Conservation (phyloP, 2,329 filamentous ascomycete genomes). For the Blastomyces emzantsi region DNA sequence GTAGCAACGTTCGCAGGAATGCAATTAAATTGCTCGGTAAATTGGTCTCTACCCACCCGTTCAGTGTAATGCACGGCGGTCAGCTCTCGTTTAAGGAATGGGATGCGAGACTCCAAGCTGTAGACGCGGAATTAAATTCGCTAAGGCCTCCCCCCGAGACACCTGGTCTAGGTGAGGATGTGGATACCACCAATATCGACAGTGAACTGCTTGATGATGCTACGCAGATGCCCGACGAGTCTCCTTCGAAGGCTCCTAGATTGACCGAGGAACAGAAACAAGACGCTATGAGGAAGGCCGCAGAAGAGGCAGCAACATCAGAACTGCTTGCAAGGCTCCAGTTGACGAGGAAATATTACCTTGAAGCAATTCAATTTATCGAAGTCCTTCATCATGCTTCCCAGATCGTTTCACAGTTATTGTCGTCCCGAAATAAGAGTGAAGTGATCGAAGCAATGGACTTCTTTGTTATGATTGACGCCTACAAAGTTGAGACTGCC, state of each 20-base stretch:
- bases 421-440: slow-evolving; percentile 94
- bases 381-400: slow-evolving; percentile 81
- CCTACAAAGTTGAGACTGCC: slow-evolving; percentile 91
- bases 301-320: slow-evolving; percentile 78
- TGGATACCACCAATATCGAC: slow-evolving; percentile 60
- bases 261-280: slow-evolving; percentile 74
- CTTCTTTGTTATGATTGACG: slow-evolving; percentile 90
- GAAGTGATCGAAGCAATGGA: slow-evolving; percentile 99
- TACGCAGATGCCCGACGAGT: slow-evolving; percentile 61
- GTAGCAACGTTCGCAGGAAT: slow-evolving; percentile 91
- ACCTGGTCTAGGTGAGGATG: slow-evolving; percentile 60
- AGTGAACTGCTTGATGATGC: slow-evolving; percentile 76
- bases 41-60: slow-evolving; percentile 88
- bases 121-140: slow-evolving; percentile 71
- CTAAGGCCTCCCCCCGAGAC: slow-evolving; percentile 68
- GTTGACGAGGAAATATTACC: slow-evolving; percentile 79
- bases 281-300: slow-evolving; percentile 65
- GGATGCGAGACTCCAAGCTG: slow-evolving; percentile 69
- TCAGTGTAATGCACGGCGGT: slow-evolving; percentile 82
- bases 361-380: slow-evolving; percentile 90
- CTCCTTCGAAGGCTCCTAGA: slow-evolving; percentile 54
- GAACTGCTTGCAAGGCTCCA: slow-evolving; percentile 83
- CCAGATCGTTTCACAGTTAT: slow-evolving; percentile 69
- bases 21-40: slow-evolving; percentile 86
- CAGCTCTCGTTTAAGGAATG: slow-evolving; percentile 79